Conservation (phyloP, 1,284 basidiomycete species). For the Violaceomyces palustris region DNA sequence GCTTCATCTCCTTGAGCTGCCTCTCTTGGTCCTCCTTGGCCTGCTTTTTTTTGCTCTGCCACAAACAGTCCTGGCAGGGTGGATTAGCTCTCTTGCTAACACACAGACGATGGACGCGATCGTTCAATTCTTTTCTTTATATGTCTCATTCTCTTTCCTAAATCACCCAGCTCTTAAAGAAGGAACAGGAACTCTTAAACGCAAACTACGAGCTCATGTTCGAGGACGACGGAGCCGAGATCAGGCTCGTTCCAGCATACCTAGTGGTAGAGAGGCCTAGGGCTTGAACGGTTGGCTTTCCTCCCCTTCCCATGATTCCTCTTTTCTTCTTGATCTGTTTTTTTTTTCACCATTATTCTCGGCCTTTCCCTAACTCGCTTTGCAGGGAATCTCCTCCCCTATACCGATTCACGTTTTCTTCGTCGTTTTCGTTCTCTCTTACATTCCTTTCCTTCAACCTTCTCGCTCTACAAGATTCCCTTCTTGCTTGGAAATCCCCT, state of each 20-base stretch:
- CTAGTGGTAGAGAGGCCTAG: conserved; percentile 45
- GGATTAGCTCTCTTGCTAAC: too few relatives aligned
- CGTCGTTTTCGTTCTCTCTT: too few relatives aligned
- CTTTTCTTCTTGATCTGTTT: background rate
- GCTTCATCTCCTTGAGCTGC: conserved; percentile 59
- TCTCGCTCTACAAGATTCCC: too few relatives aligned
- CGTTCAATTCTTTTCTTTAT: too few relatives aligned
- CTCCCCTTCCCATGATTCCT: background rate
- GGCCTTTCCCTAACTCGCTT: too few relatives aligned
- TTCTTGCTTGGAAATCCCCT: too few relatives aligned
- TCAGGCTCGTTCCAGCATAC: conserved; percentile 46
- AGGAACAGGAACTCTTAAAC: conserved; percentile 38
- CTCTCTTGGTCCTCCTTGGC: conserved; percentile 77
- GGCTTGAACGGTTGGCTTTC: conserved; percentile 6
- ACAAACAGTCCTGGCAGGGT: background rate
- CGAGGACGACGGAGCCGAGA: conserved; percentile 48
- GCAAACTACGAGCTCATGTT: conserved; percentile 48
- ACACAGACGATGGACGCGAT: too few relatives aligned
- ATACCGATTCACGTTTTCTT: too few relatives aligned
- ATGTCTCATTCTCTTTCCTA: too few relatives aligned
- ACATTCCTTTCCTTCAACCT: too few relatives aligned
- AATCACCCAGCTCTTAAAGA: conserved; percentile 16
- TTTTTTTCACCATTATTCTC: too few relatives aligned
- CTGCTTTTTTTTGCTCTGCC: conserved; percentile 54
- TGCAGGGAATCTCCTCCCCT: too few relatives aligned